Base-by-base conservation (phyloP, 2,329 filamentous ascomycete species). In the Rhynchosporium agropyri region DNA sequence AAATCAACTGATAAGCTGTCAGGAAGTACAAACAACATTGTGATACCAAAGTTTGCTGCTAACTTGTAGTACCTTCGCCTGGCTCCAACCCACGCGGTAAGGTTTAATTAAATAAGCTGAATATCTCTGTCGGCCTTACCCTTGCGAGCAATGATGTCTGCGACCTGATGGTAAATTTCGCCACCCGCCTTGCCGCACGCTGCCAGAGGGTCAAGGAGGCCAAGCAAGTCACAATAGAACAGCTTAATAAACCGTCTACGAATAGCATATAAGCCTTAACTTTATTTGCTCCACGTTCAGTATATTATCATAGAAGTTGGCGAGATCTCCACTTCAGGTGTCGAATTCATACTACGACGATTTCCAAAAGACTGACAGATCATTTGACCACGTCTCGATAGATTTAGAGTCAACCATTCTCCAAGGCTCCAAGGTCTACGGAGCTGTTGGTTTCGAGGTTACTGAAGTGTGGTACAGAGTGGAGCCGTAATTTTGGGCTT, bases 21-120 rank as follows among this genome's bases (percentile, higher is more conserved):
- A n/a, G n/a, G n/a, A n/a, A n/a, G n/a, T n/a, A n/a, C n/a, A n/a
- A n/a, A n/a, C 28, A 64, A 58, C 48, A 64, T 64, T 57, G 53
- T 58, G 40, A 62, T 51, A 28, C 54, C 63, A 45, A 64, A 62
- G 29, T 38, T 64, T 45, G n/a, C 59, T 53, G 55, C 38, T 3
- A 64, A 58, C 49, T 62, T 64, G 46, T 62, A 55, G 36, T 64
- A 64, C 59, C 48, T 54, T 55, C 53, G 58, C 54, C 63, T 58
- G 42, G 63, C 63, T 45, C n/a, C n/a, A n/a, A 43, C 42, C 42
- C 42, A 43, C 42, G 5, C 42, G n/a, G 42, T 43, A 15, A 43
- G 42, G 42, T 43, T 15, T 43, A 15, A 43, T 13, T 15, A 15
- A 43, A 43, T 43, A 43, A 43, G 42, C 42, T 43, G 42, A 43